Base-by-base conservation (phyloP, 495 filamentous ascomycete species). In the Neurospora sp. region DNA sequence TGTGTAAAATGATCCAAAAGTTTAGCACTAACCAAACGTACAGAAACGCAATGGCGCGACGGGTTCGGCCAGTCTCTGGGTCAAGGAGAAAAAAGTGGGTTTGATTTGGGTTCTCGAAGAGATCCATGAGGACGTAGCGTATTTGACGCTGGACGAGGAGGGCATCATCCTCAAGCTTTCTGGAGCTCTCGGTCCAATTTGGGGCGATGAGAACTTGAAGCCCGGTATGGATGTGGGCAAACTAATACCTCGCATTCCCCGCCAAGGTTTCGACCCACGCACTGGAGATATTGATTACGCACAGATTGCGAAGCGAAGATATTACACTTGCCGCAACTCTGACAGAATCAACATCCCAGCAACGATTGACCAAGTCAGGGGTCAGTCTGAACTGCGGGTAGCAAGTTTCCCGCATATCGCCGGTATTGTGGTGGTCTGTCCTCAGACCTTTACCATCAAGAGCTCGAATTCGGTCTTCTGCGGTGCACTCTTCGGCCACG, bases 101-200 rank as follows among this genome's bases (percentile, higher is more conserved):
- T 80, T 99, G 69, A 98, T 99, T 71, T 99, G 96, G 96, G 96
- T 99, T 18, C 79, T 99, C 5, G 96, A 99, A 82, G 96, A 99
- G 81, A 98, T 99, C 71, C 93, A 93, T 71, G 96, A 99, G 84
- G 94, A 99, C 79, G 90, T 95, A 42, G 94, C 92, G 38, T 86
- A 86, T 72, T 76, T 99, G 11, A 86, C 80, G 37, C 86, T 94
- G 35, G 93, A 95, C 77, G 87, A 91, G 48, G 89, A 91, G 38
- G 94, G 93, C 70, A 86, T 87, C 42, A 86, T 97, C 18, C 84
- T 87, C 18, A 88, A 86, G 66, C 86, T 90, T 31, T 85, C 87
- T 16, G 96, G 96, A 37, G 88, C 90, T 48, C 86, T 87, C 2
- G 89, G 88, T 27, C 88, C 90, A 18, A 93, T 98, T 69, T 98